These are phyloP conservation scores for Apophysomyces ossiformis DNA, from an alignment of 371 early-diverging fungal genomes.

Conservation along the genomic window DNA sequence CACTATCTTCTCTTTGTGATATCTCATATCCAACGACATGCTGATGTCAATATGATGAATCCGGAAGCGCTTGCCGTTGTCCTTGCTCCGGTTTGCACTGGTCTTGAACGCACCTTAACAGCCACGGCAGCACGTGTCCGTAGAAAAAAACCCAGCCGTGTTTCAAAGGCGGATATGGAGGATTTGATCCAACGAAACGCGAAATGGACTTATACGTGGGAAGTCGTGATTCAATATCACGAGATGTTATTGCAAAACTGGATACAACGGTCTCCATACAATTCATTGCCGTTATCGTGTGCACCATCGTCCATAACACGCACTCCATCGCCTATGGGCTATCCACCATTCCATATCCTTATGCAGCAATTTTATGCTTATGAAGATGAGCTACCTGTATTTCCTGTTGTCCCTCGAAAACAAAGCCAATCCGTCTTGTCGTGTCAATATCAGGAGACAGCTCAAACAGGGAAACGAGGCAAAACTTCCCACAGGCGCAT, in stretches of 20 bases:
- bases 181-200: constrained; percentile 22
- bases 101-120: constrained; percentile 39
- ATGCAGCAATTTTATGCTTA: constrained; percentile 6
- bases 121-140: constrained; percentile 25
- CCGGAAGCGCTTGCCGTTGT: constrained; percentile 42
- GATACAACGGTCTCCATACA: neutral
- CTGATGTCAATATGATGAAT: constrained; percentile 38
- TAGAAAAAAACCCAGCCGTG: constrained; percentile 3
- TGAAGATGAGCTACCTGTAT: neutral
- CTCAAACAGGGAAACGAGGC: neutral
- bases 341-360: neutral
- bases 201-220: constrained; percentile 27
- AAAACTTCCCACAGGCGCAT: neutral
- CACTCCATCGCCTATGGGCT: neutral
- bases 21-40: constrained; percentile 32
- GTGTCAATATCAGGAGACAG: neutral
- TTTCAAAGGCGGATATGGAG: constrained; percentile 15
- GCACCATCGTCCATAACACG: neutral
- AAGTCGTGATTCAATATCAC: constrained; percentile 27
- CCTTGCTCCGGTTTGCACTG: constrained; percentile 40
- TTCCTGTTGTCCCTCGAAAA: neutral
- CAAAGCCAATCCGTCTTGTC: neutral
- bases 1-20: constrained; percentile 36
- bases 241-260: constrained; percentile 10
- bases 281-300: neutral